Conservation (phyloP, 257 asterid genomes). For the Solanum chmielewskii region DNA sequence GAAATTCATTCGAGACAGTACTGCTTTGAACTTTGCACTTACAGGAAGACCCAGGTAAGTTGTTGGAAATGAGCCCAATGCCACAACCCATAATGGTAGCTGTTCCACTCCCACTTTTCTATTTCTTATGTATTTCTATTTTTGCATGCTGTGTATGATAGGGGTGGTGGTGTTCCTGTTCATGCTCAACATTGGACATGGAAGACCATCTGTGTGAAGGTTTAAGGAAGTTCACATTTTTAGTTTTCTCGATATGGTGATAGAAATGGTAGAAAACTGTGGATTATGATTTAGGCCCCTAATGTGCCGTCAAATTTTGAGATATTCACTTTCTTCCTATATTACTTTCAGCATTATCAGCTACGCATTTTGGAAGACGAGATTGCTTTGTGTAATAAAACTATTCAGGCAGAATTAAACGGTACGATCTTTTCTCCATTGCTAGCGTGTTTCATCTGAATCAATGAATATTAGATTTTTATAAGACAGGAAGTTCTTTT, state of each 20-base stretch:
- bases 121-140: neutral
- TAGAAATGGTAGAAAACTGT: neutral
- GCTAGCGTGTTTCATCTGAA: neutral
- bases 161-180: neutral
- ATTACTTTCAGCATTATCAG: conserved; percentile 13
- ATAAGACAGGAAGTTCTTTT: neutral
- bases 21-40: neutral
- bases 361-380: conserved; percentile 6
- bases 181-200: neutral
- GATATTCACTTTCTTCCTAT: neutral
- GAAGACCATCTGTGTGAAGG: neutral
- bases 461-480: neutral
- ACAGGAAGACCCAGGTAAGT: neutral
- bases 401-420: conserved; percentile 9
- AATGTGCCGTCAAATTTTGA: neutral
- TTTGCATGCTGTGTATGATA: neutral
- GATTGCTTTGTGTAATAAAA: conserved; percentile 11
- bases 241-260: neutral
- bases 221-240: neutral
- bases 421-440: conserved; percentile 5
- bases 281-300: neutral
- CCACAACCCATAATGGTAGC: neutral
- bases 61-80: neutral
- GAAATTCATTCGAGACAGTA: neutral
- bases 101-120: neutral